A percentile compares a stretch with the other conserved stretches of the same genome.
Evolutionary conservation across 768 basidiomycete genomes (phyloP).

Genomic region (Russula lepida): DNA sequence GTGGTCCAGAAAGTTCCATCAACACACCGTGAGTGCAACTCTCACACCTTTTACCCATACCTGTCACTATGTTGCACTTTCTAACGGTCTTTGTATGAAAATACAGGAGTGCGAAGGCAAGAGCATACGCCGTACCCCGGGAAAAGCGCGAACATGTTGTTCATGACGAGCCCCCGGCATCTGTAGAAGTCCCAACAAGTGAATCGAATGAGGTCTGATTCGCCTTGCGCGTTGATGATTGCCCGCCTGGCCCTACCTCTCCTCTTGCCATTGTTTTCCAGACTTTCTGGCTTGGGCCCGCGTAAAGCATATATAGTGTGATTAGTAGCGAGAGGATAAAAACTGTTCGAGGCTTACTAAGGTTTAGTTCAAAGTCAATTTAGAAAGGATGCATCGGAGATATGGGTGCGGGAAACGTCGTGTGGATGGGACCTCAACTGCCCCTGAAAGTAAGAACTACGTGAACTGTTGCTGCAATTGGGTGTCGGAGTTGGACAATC

Average conservation of each 20-base stretch:
- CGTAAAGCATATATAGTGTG: background rate
- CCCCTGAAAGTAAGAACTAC: background rate
- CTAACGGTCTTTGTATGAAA: background rate
- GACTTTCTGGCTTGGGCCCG: background rate
- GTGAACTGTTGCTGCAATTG: background rate
- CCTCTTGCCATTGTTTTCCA: background rate
- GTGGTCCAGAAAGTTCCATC: slow-evolving; percentile 46
- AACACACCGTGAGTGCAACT: slow-evolving; percentile 42
- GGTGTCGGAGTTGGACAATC: too few species aligned
- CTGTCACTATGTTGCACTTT: too few species aligned
- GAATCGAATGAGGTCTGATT: slow-evolving; percentile 4
- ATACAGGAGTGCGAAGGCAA: background rate
- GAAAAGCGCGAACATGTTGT: background rate
- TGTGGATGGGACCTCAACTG: background rate
- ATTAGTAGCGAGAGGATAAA: background rate
- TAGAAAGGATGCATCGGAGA: background rate
- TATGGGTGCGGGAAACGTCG: background rate
- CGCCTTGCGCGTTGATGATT: background rate
- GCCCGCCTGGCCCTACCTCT: background rate
- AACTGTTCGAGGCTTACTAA: too few species aligned
- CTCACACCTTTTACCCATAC: too few species aligned
- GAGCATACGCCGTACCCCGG: background rate
- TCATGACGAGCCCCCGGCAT: background rate
- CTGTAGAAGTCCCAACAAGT: background rate
- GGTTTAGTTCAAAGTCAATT: background rate